These are phyloP conservation scores for Rhodofomes roseus DNA, from an alignment of 1,284 basidiomycete genomes.

Conservation along the genomic window DNA sequence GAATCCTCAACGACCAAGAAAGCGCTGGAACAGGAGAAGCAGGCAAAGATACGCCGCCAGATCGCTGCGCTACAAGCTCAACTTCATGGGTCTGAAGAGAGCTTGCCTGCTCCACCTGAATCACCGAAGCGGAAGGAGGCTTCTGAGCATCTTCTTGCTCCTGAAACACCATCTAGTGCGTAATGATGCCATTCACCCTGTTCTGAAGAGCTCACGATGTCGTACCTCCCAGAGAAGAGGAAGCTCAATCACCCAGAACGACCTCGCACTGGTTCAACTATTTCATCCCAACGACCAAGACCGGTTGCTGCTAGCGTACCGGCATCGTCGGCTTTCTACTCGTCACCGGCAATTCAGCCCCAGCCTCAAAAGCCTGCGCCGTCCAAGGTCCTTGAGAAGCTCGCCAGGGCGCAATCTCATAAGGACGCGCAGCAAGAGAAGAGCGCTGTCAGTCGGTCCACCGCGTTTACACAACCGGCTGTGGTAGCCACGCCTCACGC, in stretches of 20 bases:
- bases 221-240: slow-evolving; percentile 8
- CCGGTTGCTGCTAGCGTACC: not conserved
- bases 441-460: slow-evolving; percentile 32
- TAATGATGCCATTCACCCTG: slow-evolving; percentile 2
- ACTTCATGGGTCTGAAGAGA: slow-evolving; percentile 30
- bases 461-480: slow-evolving; percentile 39
- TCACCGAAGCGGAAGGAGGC: slow-evolving; percentile 51
- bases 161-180: slow-evolving; percentile 68
- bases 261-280: not conserved
- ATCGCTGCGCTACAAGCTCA: slow-evolving; percentile 42
- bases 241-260: slow-evolving; percentile 7
- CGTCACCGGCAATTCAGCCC: not conserved
- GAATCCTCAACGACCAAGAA: slow-evolving; percentile 8
- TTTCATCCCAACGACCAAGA: not conserved
- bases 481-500: not conserved
- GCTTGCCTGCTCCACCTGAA: slow-evolving; percentile 13
- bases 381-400: slow-evolving; percentile 46
- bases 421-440: slow-evolving; percentile 16
- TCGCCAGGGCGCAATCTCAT: slow-evolving; percentile 33
- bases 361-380: slow-evolving; percentile 28
- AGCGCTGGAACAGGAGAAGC: slow-evolving; percentile 19
- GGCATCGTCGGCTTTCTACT: not conserved
- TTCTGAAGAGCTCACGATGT: not conserved
- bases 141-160: slow-evolving; percentile 46
- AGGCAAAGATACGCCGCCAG: slow-evolving; percentile 37